Percentiles rank a stretch among this genome's conserved stretches.
These are phyloP conservation scores for Apiotrichum domesticum DNA, from an alignment of 1,284 basidiomycete species.

Conservation along the genomic window DNA sequence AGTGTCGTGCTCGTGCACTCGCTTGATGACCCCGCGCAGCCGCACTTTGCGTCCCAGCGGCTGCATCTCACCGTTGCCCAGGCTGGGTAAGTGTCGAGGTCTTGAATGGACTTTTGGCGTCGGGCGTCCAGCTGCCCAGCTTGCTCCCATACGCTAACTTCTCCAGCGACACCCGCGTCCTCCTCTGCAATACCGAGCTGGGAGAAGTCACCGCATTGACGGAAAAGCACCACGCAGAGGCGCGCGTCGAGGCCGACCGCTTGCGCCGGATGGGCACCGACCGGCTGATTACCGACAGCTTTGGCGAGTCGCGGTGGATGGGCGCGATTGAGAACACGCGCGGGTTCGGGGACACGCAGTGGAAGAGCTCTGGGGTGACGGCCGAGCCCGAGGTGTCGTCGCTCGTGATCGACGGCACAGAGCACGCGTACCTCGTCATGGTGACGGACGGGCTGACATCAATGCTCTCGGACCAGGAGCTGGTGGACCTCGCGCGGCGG, in stretches of 20 bases:
- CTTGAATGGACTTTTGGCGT: no score
- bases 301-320: slow-evolving; percentile 95
- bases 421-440: slow-evolving; percentile 73
- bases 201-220: slow-evolving; percentile 74
- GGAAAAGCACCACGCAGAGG: slow-evolving; percentile 87
- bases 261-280: slow-evolving; percentile 76
- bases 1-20: slow-evolving; percentile 84
- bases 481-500: slow-evolving; percentile 78
- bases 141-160: background rate
- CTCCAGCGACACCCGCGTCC: slow-evolving; percentile 75
- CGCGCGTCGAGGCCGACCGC: slow-evolving; percentile 73
- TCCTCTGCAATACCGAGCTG: slow-evolving; percentile 68
- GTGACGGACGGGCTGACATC: slow-evolving; percentile 89
- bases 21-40: slow-evolving; percentile 63
- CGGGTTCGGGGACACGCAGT: slow-evolving; percentile 83
- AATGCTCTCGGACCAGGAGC: slow-evolving; percentile 85
- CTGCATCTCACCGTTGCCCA: slow-evolving; percentile 83
- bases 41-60: slow-evolving; percentile 68
- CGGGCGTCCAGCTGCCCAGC: no score
- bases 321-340: slow-evolving; percentile 90
- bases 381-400: slow-evolving; percentile 88
- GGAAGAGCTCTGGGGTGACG: slow-evolving; percentile 85
- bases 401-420: slow-evolving; percentile 64
- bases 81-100: slow-evolving; percentile 61
- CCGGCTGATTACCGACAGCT: slow-evolving; percentile 85